These are phyloP conservation scores for Acacia crassicarpa DNA, from an alignment of 306 rosid genomes.

Conservation along the genomic window DNA sequence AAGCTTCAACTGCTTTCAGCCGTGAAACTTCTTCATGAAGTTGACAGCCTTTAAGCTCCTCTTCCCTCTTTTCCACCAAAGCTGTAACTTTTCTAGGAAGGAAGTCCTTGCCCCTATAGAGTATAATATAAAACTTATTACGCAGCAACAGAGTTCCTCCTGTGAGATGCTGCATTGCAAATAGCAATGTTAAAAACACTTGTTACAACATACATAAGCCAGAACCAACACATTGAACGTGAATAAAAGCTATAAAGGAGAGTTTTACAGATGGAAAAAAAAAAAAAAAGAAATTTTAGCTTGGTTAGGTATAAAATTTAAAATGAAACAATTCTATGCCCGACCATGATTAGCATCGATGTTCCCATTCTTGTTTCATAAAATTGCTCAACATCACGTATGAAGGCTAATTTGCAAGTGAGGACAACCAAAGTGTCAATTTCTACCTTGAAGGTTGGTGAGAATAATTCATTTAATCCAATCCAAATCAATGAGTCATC, in stretches of 20 bases:
- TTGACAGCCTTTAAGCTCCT: slow-evolving; percentile 58
- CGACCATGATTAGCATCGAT: background rate
- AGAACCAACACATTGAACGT: slow-evolving; percentile 2
- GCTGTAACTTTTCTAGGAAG: slow-evolving; percentile 60
- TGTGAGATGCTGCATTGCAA: slow-evolving; percentile 65
- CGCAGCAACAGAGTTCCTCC: slow-evolving; percentile 83
- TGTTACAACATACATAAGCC: slow-evolving; percentile 1
- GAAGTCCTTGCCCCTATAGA: slow-evolving; percentile 86
- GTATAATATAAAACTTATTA: slow-evolving; percentile 68
- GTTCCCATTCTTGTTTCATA: background rate
- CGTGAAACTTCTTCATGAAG: slow-evolving; percentile 71
- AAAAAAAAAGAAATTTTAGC: background rate
- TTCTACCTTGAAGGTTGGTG: background rate
- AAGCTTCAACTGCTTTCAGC: slow-evolving; percentile 46
- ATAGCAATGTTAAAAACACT: slow-evolving; percentile 25
- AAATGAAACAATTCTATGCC: background rate
- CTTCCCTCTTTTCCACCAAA: slow-evolving; percentile 64
- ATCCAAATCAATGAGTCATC: background rate
- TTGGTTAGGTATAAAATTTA: background rate
- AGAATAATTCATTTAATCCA: slow-evolving; percentile 10
- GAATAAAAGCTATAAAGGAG: background rate
- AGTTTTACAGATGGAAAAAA: background rate
- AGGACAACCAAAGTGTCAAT: slow-evolving; percentile 15
- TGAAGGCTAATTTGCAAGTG: background rate
- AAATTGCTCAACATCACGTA: background rate